Evolutionary conservation across 306 rosid genomes (phyloP), one percentile per base, ranked within the genome.

Genomic region (Dicorynia guianensis): DNA sequence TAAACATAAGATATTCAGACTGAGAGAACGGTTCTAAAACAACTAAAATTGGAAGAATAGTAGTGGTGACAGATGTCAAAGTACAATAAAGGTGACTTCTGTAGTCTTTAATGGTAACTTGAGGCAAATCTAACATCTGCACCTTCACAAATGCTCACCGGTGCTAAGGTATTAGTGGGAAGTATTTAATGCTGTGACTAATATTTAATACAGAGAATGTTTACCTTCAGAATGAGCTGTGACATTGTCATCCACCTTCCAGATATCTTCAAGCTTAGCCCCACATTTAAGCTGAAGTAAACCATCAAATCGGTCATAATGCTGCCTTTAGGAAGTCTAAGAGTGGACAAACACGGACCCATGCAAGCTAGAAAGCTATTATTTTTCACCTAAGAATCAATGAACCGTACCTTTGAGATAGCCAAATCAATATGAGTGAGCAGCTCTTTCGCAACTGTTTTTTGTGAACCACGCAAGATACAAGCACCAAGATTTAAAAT

Each of bases 391-490:
- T 43, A 42, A 55, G 69, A 25, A 40, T 64, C 70, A 71, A 49
- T 71, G 67, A 20, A 36, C 54, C 55, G 75, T 92, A 95, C 97
- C 97, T 92, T 92, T 40, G 76, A 38, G 72, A 77, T 65, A 33
- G 77, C 88, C 83, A 81, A 39, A 82, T 90, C 88, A 38, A 92
- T 76, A 30, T 35, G 77, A 36, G 65, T 76, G 20, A 89, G 69
- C 81, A 95, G 70, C 72, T 57, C 73, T 76, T 84, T 87, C 5
- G 93, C 92, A 33, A 35, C 15, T 4, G 82, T 46, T 84, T 75
- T 92, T 42, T 69, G 72, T 5, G 99, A 87, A 71, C 89, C 96
- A 47, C 86, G 89, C 85, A 95, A 85, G 82, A 95, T 78, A 81
- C 92, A 81, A 75, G 86, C 70, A 39, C 97, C 85, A 69, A 89